Base-by-base conservation (phyloP, 2,329 filamentous ascomycete genomes). In the Fusarium sp. region DNA sequence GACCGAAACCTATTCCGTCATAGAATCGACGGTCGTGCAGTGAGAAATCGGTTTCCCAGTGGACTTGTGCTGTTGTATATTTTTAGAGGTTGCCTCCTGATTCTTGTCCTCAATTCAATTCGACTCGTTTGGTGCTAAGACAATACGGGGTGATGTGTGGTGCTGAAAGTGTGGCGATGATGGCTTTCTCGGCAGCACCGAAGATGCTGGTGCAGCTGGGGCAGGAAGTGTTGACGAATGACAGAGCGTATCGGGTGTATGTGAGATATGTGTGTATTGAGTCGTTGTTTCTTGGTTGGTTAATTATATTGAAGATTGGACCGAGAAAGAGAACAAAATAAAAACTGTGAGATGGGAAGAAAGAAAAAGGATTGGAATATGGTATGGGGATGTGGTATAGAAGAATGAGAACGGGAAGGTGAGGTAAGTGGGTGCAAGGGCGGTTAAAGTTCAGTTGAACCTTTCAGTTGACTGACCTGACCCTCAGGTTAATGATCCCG, bases 1-100 rank as follows among this genome's bases (percentile, higher is more conserved):
- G 68, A 53, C 55, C 63, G 55, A 66, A 66, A 49, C 62, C 71
- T 66, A 69, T 53, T 51, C 68, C 71, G 74, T 76, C 74, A 76
- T 75, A 57, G 64, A 73, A 63, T 47, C 59, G 55, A 61, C 42
- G 65, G 66, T 53, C 58, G 60, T 58, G 37, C 65, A 55, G 46
- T 50, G 51, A 53, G 37, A 54, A 45, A 45, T 30, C 54, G 46
- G 60, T 55, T 60, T 63, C 62, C 55, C 40, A 41, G 42, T 58
- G 43, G 40, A 53, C 50, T 50, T 50, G n/a, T 27, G 30, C 10
- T 43, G 20, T 14, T 48, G 37, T 55, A 43, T 43, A 51, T 46
- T n/a, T 62, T 66, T 51, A 51, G 49, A 41, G 32, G 45, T 46
- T 32, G 55, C 63, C 63, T 62, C 63, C 62, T 59, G 34, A 37